These are phyloP conservation scores for Exophiala oligosperma DNA, from an alignment of 2,329 filamentous ascomycete genomes.

Conservation along the genomic window DNA sequence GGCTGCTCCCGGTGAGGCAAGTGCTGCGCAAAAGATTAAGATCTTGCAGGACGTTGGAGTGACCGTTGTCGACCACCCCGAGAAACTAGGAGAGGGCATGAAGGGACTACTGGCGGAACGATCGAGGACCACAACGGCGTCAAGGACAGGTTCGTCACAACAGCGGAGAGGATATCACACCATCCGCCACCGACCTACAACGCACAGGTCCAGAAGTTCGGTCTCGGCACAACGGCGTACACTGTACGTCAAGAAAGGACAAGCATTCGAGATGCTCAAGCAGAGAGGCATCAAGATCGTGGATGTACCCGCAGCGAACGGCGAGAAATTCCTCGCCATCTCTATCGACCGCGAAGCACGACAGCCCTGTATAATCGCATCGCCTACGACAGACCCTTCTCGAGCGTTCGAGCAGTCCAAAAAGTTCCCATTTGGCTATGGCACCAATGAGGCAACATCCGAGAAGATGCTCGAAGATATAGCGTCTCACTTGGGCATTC, in stretches of 20 bases:
- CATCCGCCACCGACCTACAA: constrained; percentile 34
- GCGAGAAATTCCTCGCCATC: constrained; percentile 59
- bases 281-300: constrained; percentile 49
- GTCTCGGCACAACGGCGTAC: constrained; percentile 44
- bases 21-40: constrained; percentile 64
- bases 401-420: constrained; percentile 46
- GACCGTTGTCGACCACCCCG: constrained; percentile 72
- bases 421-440: constrained; percentile 65
- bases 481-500: constrained; percentile 55
- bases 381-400: constrained; percentile 50
- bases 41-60: constrained; percentile 67
- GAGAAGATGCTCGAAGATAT: constrained; percentile 43
- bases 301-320: constrained; percentile 37
- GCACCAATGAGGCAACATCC: constrained; percentile 45
- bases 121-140: constrained; percentile 37
- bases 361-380: constrained; percentile 64
- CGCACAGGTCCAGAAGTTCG: neutral
- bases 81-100: constrained; percentile 70
- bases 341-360: constrained; percentile 64
- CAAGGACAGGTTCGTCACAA: constrained; percentile 34
- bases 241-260: constrained; percentile 57
- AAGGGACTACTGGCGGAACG: constrained; percentile 56
- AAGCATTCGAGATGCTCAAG: constrained; percentile 58
- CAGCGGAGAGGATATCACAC: constrained; percentile 58
- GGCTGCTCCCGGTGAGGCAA: constrained; percentile 64